These are phyloP conservation scores for Diutina mesorugosa DNA, from an alignment of 1,139 yeast species.

Conservation along the genomic window DNA sequence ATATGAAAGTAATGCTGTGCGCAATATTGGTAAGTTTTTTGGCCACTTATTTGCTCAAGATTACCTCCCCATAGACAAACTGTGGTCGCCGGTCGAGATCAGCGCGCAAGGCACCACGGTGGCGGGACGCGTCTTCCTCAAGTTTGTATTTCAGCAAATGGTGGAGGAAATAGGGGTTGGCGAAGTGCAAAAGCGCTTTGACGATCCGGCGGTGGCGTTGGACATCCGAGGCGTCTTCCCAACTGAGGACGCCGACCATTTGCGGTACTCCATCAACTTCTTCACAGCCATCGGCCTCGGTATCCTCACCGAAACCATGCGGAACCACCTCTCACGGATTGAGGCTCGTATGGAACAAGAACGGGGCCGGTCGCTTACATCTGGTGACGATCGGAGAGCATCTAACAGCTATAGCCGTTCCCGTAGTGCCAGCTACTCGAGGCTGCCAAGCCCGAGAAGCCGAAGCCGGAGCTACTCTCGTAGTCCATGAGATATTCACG, in stretches of 20 bases:
- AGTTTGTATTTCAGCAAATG: constrained; percentile 70
- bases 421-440: neutral
- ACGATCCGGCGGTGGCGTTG: constrained; percentile 19
- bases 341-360: neutral
- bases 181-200: constrained; percentile 35
- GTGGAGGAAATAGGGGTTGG: constrained; percentile 63
- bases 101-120: constrained; percentile 69
- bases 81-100: constrained; percentile 48
- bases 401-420: neutral
- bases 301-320: constrained; percentile 68
- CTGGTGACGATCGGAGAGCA: neutral
- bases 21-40: constrained; percentile 78
- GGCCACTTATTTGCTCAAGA: constrained; percentile 76
- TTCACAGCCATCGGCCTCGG: constrained; percentile 93
- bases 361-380: neutral
- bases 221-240: constrained; percentile 39
- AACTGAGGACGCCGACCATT: constrained; percentile 33
- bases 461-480: neutral
- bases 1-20: constrained; percentile 56
- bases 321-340: constrained; percentile 31
- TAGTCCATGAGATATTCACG: neutral
- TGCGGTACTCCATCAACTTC: constrained; percentile 74
- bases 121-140: constrained; percentile 70
- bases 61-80: constrained; percentile 30
- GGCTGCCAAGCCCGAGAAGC: neutral